Evolutionary conservation across 108 stramenopile species (phyloP), one percentile per base, ranked within the genome.

Genomic region (Licmophora abbreviata): DNA sequence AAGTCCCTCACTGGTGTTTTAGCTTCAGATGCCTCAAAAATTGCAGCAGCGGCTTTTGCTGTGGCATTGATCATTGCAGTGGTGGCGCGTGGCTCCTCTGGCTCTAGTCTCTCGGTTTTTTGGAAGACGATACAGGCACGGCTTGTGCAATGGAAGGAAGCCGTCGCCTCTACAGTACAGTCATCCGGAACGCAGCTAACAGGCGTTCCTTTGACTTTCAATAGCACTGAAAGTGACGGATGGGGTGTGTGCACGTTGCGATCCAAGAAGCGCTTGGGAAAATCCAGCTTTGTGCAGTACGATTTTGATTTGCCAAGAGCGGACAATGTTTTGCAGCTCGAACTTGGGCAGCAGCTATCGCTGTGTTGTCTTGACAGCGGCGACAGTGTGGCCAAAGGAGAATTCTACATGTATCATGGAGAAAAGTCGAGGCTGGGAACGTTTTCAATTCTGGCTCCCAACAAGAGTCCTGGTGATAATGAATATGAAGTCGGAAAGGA

Each of bases 161-260:
- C 2, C 5, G 20, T 40, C 38, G 1, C 38, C 18, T 40, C 3
- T 40, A 40, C 4, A 18, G 38, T 18, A 40, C 15, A 40, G 5
- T 18, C 4, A 40, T 40, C 20, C 20, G 20, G 18, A 40, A 40
- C 15, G 26, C 32, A 53, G 23, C 24, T 24, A 15, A 15, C 32
- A n/a, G 57, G 69, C n/a, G 56, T 54, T 11, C 79, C 72, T 35
- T 73, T 81, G 79, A 58, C 68, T 4, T 81, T 81, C 46, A 66
- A 71, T 23, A 68, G 64, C 8, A 62, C 62, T 23, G 79, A 52
- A 0, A 69, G 76, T 33, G 79, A 73, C 14, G 74, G 79, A 31
- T 81, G 74, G 74, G 74, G 79, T 27, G 66, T 71, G 23, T 81
- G 79, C 38, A 76, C 79, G 10, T 59, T 75, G 34, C 52, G 56